These are phyloP conservation scores for Mycena filopes DNA, from an alignment of 768 basidiomycete genomes.

Conservation along the genomic window DNA sequence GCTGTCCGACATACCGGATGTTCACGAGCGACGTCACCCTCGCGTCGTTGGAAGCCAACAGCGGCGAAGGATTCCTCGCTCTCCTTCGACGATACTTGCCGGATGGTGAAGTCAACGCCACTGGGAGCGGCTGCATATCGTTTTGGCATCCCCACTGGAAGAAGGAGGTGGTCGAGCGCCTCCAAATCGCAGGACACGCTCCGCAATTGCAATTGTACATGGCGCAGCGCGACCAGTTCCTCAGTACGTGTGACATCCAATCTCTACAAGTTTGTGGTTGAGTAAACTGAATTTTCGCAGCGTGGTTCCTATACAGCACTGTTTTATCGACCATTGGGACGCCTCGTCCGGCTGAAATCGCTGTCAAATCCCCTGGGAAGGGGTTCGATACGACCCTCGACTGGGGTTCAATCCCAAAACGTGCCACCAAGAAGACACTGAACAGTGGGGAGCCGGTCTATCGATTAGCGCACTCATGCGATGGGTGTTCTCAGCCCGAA, in stretches of 20 bases:
- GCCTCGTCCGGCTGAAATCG: conserved; percentile 7
- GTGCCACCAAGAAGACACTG: too few relatives aligned
- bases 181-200: conserved; percentile 20
- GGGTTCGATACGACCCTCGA: too few relatives aligned
- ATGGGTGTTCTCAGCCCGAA: conserved; percentile 10
- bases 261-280: conserved; percentile 6
- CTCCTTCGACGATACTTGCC: conserved; percentile 19
- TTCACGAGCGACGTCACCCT: conserved; percentile 20
- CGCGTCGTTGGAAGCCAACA: conserved; percentile 15
- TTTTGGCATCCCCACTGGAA: conserved; percentile 16
- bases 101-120: conserved; percentile 7
- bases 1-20: conserved; percentile 9
- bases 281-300: conserved; percentile 13
- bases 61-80: conserved; percentile 14
- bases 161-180: conserved; percentile 17
- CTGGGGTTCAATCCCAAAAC: too few relatives aligned
- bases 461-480: conserved; percentile 16
- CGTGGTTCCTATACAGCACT: conserved; percentile 14
- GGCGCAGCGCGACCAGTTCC: conserved; percentile 18
- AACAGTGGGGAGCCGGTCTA: conserved; percentile 7
- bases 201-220: conserved; percentile 8
- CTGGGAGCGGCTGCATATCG: conserved; percentile 6
- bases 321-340: conserved; percentile 10
- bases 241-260: conserved; percentile 17
- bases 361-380: too few relatives aligned